Percentiles rank a stretch among this genome's conserved stretches.
These are phyloP conservation scores for Exophiala xenobiotica DNA, from an alignment of 2,329 filamentous ascomycete genomes.

Conservation along the genomic window DNA sequence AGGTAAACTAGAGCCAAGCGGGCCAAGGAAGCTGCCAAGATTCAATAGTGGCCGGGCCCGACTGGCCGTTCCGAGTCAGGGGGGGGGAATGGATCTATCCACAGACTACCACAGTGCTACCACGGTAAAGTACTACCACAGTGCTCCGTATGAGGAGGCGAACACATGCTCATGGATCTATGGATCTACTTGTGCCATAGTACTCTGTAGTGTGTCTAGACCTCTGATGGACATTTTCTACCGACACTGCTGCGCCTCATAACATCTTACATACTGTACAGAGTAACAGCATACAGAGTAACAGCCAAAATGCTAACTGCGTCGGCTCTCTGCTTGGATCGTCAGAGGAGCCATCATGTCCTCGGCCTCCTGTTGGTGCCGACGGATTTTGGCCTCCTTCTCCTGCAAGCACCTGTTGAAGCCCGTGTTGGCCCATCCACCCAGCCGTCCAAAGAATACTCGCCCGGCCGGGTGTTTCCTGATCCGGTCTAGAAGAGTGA, in stretches of 20 bases:
- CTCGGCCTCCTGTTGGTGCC: constrained; percentile 15
- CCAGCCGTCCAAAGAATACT: constrained; percentile 87
- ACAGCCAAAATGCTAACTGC: constrained; percentile 13
- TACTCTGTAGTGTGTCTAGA: too few species aligned
- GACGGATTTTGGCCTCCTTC: constrained; percentile 36
- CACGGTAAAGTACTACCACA: too few species aligned
- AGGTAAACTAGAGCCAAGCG: neutral
- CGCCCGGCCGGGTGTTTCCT: constrained; percentile 84
- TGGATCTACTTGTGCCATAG: too few species aligned
- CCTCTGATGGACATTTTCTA: too few species aligned
- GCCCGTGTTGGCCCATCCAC: constrained; percentile 83
- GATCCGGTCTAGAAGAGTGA: constrained; percentile 78
- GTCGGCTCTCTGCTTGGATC: constrained; percentile 5
- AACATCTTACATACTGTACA: too few species aligned
- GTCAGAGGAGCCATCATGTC: constrained; percentile 12
- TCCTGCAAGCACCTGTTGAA: constrained; percentile 76
- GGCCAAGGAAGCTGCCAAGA: constrained; percentile 12
- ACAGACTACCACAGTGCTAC: neutral
- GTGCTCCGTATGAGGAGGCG: too few species aligned
- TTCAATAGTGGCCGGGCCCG: constrained; percentile 16
- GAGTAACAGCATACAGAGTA: too few species aligned
- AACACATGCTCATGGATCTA: too few species aligned
- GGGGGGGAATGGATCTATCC: neutral
- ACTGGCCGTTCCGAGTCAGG: constrained; percentile 2
- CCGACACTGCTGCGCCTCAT: too few species aligned